phyloP scores from a whole-genome alignment of 495 filamentous ascomycete species.

The Tuber borchii region DNA sequence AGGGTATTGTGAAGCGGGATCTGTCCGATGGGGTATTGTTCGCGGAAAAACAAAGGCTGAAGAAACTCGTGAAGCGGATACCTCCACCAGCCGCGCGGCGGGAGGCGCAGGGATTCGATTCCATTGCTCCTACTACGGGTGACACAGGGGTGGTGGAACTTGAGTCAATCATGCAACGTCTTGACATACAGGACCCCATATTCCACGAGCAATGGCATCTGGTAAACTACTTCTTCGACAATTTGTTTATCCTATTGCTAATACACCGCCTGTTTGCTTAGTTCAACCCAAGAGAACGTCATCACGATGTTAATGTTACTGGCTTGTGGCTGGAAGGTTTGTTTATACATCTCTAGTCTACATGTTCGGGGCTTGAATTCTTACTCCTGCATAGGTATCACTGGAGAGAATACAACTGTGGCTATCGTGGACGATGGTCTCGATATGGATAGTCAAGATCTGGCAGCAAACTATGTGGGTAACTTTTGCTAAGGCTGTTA shows the following conservation, averaged over 20 bases:
- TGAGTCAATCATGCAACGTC: constrained; percentile 16
- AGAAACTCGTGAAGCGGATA: constrained; percentile 68
- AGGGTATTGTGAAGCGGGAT: constrained; percentile 49
- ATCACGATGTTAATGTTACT: constrained; percentile 92
- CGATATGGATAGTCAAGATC: constrained; percentile 93
- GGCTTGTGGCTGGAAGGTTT: constrained; percentile 76
- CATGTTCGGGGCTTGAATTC: background rate
- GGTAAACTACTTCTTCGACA: constrained; percentile 10
- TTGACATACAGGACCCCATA: constrained; percentile 80
- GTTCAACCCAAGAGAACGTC: constrained; percentile 69
- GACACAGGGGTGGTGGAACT: constrained; percentile 8
- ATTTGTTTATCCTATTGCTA: background rate
- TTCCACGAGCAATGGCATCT: constrained; percentile 95
- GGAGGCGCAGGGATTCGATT: background rate
- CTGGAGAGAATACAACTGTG: constrained; percentile 78
- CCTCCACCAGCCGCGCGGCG: constrained; percentile 47
- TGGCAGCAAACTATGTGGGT: constrained; percentile 65
- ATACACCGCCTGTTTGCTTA: constrained; percentile 17
- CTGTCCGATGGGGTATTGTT: constrained; percentile 67
- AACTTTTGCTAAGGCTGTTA: too few relatives aligned
- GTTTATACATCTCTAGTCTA: background rate
- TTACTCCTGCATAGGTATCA: constrained; percentile 50
- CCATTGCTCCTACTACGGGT: background rate
- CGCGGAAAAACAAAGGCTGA: constrained; percentile 72
- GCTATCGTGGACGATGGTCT: constrained; percentile 94